These are phyloP conservation scores for Coemansia sp. DNA, from an alignment of 192 early-diverging fungal species.

Conservation along the genomic window DNA sequence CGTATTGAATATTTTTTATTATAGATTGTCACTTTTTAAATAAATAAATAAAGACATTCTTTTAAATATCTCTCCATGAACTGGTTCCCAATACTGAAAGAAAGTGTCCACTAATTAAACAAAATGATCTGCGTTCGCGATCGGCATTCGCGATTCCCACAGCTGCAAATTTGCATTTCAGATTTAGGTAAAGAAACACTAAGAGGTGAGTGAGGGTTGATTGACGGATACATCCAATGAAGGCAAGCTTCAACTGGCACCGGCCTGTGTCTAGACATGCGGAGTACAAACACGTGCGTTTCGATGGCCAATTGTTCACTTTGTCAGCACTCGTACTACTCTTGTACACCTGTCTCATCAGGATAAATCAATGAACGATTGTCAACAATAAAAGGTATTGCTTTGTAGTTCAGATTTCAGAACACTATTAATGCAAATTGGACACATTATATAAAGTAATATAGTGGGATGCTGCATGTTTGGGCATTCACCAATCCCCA, in stretches of 20 bases:
- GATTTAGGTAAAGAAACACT: background rate
- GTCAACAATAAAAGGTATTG: background rate
- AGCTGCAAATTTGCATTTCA: background rate
- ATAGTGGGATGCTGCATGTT: background rate
- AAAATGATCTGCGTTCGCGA: background rate
- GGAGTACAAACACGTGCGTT: background rate
- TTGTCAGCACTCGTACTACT: background rate
- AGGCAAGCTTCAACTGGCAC: background rate
- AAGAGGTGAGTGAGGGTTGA: background rate
- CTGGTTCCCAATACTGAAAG: background rate
- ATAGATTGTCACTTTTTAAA: background rate
- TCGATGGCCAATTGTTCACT: background rate
- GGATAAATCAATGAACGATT: background rate
- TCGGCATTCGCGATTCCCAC: background rate
- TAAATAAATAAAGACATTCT: background rate
- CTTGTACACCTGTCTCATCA: background rate
- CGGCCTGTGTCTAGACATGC: background rate
- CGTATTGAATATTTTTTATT: background rate
- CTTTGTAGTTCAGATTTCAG: background rate
- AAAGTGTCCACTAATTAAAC: background rate
- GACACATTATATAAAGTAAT: background rate
- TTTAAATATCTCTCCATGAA: no score
- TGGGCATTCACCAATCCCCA: background rate
- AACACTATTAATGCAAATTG: background rate
- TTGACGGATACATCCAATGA: background rate